A percentile compares a stretch with the other conserved stretches of the same genome.
Evolutionary conservation across 768 basidiomycete species (phyloP).

Genomic region (Trametes cubensis): DNA sequence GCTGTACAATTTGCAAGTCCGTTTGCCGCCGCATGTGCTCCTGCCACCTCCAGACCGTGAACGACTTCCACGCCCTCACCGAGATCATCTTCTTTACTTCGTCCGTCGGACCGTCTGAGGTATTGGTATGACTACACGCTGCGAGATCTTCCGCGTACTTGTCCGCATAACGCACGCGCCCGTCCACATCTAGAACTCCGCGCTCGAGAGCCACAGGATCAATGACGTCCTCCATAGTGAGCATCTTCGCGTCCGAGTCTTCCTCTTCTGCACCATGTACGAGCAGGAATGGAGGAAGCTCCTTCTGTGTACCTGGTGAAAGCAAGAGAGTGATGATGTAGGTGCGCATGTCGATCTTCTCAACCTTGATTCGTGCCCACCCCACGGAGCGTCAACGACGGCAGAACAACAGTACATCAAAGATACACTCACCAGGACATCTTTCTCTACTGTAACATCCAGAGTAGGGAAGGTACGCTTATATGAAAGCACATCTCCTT

Average conservation of each 20-base stretch:
- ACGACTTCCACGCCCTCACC: conserved; percentile 56
- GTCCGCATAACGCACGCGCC: conserved; percentile 43
- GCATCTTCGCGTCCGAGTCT: conserved; percentile 3
- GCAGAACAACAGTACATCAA: background rate
- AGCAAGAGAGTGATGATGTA: conserved; percentile 47
- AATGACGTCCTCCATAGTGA: conserved; percentile 27
- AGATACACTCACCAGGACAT: conserved; percentile 46
- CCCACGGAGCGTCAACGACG: background rate
- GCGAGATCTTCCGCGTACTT: conserved; percentile 36
- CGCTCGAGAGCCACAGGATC: conserved; percentile 53
- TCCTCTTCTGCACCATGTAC: conserved; percentile 25
- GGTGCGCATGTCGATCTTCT: conserved; percentile 46
- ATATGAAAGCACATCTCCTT: conserved; percentile 60
- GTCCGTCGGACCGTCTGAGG: background rate
- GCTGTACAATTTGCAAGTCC: conserved; percentile 26
- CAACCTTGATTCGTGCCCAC: conserved; percentile 40
- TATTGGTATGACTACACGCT: background rate
- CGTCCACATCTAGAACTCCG: conserved; percentile 53
- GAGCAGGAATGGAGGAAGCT: conserved; percentile 43
- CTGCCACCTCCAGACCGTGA: conserved; percentile 58
- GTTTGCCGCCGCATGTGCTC: conserved; percentile 32
- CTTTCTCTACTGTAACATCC: conserved; percentile 53
- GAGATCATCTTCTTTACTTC: conserved; percentile 2
- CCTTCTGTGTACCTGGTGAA: conserved; percentile 38
- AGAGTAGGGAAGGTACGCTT: conserved; percentile 48